Conservation (phyloP, 2,329 filamentous ascomycete species). For the Epichloe amarillans region DNA sequence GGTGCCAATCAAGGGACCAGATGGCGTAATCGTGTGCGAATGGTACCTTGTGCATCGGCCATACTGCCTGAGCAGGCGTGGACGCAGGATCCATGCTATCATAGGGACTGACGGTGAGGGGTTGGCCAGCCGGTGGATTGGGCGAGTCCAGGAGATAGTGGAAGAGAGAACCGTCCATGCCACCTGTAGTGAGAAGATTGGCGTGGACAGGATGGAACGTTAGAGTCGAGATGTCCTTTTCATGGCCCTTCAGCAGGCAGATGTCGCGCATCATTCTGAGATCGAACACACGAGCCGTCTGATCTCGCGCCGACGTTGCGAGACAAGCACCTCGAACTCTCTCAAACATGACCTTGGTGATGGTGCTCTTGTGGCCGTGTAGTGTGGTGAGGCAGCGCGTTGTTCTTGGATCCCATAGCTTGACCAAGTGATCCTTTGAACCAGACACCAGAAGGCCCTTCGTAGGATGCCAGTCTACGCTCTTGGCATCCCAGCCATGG, state of each 20-base stretch:
- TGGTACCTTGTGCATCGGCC: slow-evolving; percentile 74
- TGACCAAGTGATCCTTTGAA: slow-evolving; percentile 94
- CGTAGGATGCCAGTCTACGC: slow-evolving; percentile 92
- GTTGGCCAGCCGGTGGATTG: slow-evolving; percentile 63
- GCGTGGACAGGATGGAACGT: slow-evolving; percentile 90
- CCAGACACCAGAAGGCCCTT: slow-evolving; percentile 91
- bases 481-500: slow-evolving; percentile 97
- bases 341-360: slow-evolving; percentile 87
- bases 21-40: slow-evolving; percentile 91
- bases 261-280: slow-evolving; percentile 98
- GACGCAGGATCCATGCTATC: slow-evolving; percentile 69
- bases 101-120: slow-evolving; percentile 66
- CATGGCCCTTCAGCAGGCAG: slow-evolving; percentile 80
- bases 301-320: slow-evolving; percentile 84
- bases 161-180: slow-evolving; percentile 76
- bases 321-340: slow-evolving; percentile 71
- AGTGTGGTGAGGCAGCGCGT: slow-evolving; percentile 83
- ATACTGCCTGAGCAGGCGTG: slow-evolving; percentile 77
- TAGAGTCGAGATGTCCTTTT: slow-evolving; percentile 88
- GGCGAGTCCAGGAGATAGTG: slow-evolving; percentile 96
- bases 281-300: slow-evolving; percentile 87
- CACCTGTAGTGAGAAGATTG: slow-evolving; percentile 79
- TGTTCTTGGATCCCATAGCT: slow-evolving; percentile 94
- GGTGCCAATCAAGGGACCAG: slow-evolving; percentile 98
- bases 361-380: slow-evolving; percentile 93